A percentile compares a stretch with the other conserved stretches of the same genome.
Evolutionary conservation across 106 monocot genomes (phyloP).

Genomic region (Alisma plantagoaquatica): DNA sequence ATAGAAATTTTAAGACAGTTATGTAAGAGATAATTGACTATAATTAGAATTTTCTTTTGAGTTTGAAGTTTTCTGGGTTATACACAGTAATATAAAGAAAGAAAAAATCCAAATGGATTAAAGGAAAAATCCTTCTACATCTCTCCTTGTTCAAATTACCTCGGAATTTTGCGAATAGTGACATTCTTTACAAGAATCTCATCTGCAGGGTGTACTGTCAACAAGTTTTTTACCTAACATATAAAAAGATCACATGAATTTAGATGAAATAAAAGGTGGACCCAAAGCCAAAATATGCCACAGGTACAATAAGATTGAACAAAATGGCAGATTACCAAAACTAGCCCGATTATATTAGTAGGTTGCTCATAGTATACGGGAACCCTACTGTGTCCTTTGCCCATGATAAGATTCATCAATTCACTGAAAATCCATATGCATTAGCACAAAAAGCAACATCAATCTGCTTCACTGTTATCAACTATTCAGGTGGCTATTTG

Average conservation of each 20-base stretch:
- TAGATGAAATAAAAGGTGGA: no score
- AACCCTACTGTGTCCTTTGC: slow-evolving; percentile 92
- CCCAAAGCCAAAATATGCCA: no score
- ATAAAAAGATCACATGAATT: neutral
- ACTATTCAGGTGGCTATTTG: neutral
- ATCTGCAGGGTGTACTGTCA: slow-evolving; percentile 46
- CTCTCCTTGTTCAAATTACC: no score
- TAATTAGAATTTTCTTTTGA: no score
- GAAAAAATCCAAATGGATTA: no score
- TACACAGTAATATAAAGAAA: no score
- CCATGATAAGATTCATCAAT: slow-evolving; percentile 69
- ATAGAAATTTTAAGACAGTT: no score
- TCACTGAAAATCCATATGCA: slow-evolving; percentile 24
- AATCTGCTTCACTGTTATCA: neutral
- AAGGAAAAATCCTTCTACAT: no score
- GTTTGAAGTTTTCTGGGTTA: no score
- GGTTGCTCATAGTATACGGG: slow-evolving; percentile 83
- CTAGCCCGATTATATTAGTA: slow-evolving; percentile 88
- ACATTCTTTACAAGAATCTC: slow-evolving; percentile 72
- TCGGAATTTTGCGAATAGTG: slow-evolving; percentile 91
- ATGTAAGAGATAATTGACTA: no score
- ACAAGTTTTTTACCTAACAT: slow-evolving; percentile 82
- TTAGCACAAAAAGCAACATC: neutral
- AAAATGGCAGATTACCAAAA: slow-evolving; percentile 42
- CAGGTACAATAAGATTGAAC: no score